Percentiles rank a stretch among this genome's conserved stretches.
These are phyloP conservation scores for Colletotrichum horii DNA, from an alignment of 2,329 filamentous ascomycete genomes.

Conservation along the genomic window DNA sequence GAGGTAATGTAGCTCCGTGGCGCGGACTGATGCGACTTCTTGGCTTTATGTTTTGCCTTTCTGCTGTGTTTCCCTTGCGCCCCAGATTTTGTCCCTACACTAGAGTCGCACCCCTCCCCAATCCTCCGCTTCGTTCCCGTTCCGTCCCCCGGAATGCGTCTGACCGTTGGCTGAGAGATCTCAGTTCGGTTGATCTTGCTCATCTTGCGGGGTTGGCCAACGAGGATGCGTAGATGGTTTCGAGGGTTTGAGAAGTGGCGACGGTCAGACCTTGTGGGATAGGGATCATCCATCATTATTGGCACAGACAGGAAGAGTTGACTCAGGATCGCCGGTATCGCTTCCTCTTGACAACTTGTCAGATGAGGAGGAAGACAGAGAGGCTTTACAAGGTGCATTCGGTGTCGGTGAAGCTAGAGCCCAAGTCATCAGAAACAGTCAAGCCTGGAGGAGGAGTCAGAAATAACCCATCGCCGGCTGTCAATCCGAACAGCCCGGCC, in stretches of 20 bases:
- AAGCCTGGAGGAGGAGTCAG: not conserved
- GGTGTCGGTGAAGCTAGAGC: not conserved
- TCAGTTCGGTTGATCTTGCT: constrained; percentile 7
- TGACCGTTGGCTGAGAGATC: constrained; percentile 15
- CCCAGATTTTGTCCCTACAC: not conserved
- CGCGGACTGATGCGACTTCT: constrained; percentile 6
- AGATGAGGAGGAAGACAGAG: not conserved
- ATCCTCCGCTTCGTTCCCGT: not conserved
- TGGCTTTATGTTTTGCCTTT: not conserved
- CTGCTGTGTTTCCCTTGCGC: not conserved
- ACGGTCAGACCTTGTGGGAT: not conserved
- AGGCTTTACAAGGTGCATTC: not conserved
- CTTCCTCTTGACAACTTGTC: not conserved
- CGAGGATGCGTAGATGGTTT: not conserved
- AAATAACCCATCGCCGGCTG: not conserved
- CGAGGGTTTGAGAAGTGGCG: not conserved
- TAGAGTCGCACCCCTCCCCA: not conserved
- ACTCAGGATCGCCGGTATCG: not conserved
- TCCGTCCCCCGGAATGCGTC: constrained; percentile 3
- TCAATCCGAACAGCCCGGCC: constrained; percentile 2
- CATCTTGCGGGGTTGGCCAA: constrained; percentile 13
- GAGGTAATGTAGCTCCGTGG: not conserved
- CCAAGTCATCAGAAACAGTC: not conserved
- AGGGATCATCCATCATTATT: not conserved
- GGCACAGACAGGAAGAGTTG: not conserved